Evolutionary conservation across 2,329 filamentous ascomycete species (phyloP), one percentile per base, ranked within the genome.

Genomic region (Nemania abortiva): DNA sequence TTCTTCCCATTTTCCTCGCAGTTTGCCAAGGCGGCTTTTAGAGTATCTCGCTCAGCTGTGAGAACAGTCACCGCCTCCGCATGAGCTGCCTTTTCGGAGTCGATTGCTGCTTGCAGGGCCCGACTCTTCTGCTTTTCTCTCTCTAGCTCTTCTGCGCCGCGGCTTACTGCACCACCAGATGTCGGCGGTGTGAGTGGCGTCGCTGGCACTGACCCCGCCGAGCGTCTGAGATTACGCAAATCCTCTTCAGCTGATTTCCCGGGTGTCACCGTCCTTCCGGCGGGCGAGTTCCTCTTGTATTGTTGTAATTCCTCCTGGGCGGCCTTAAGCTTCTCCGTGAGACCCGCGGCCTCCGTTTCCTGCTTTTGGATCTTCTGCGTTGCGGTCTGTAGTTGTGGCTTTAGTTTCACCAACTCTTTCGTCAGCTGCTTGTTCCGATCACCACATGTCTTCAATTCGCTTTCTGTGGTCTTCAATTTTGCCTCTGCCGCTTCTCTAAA

Each of bases 1-100:
- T 45, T 24, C 39, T 60, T 42, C 39, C 55, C 5, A 5, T 24
- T 18, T 6, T 34, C 3, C 27, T 68, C 29, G 29, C 29, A 64
- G 11, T 50, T 54, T 1, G 4, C 22, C 15, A 45, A n/a, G n/a
- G 42, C 52, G 47, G 56, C 42, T 54, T 58, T 13, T 6, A 62
- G 42, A 15, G n/a, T 24, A 37, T 62, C 45, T 24, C 42, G 45
- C 29, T 70, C 42, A 4, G 53, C 22, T 13, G 47, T 57, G 37
- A 53, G 11, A 7, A 45, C 42, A 13, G 9, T 11, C 1, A 65
- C 6, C 1, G 6, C 20, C 42, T 57, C 5, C n/a, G 55, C 39
- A 11, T 68, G 64, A 34, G 1, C 27, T 6, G 10, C 22, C 1
- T 37, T 59, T 27, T 37, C 11, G 13, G 27, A 54, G 4, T 52